phyloP scores from a whole-genome alignment of 129 eudicot species.

The Erigeron canadensis region DNA sequence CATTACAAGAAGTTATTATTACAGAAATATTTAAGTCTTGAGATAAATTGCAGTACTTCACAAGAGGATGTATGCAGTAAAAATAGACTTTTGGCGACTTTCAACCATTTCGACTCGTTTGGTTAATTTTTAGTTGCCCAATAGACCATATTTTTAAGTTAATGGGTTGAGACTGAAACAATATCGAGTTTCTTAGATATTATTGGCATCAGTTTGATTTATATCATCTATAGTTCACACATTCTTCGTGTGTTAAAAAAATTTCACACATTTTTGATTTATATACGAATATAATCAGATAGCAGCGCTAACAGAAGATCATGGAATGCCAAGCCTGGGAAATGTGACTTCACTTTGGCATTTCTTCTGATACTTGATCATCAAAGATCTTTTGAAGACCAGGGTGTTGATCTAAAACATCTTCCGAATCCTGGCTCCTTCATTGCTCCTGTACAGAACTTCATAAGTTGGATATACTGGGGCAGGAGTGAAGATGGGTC shows the following conservation, averaged over 20 bases:
- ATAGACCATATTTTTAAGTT: not conserved
- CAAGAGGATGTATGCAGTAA: not conserved
- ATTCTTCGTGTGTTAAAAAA: not conserved
- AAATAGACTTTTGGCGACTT: conserved; percentile 1
- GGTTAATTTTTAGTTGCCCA: not conserved
- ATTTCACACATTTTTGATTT: not conserved
- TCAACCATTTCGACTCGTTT: too few relatives aligned
- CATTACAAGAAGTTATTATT: not conserved
- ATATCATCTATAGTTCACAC: not conserved
- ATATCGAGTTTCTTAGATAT: not conserved
- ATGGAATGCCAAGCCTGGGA: conserved; percentile 80
- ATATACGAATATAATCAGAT: conserved; percentile 52
- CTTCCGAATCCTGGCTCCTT: conserved; percentile 61
- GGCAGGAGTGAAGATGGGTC: conserved; percentile 68
- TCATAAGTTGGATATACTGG: conserved; percentile 85
- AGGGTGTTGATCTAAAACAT: conserved; percentile 38
- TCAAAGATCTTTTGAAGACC: conserved; percentile 42
- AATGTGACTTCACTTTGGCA: conserved; percentile 73
- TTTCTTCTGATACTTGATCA: conserved; percentile 51
- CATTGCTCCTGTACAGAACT: conserved; percentile 53
- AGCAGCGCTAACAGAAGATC: conserved; percentile 49
- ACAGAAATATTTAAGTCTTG: not conserved
- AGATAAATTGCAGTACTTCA: not conserved
- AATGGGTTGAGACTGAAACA: conserved; percentile 14
- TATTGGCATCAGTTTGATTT: not conserved